Conservation (phyloP, 1,284 basidiomycete genomes). For the Puccinia coronata region DNA sequence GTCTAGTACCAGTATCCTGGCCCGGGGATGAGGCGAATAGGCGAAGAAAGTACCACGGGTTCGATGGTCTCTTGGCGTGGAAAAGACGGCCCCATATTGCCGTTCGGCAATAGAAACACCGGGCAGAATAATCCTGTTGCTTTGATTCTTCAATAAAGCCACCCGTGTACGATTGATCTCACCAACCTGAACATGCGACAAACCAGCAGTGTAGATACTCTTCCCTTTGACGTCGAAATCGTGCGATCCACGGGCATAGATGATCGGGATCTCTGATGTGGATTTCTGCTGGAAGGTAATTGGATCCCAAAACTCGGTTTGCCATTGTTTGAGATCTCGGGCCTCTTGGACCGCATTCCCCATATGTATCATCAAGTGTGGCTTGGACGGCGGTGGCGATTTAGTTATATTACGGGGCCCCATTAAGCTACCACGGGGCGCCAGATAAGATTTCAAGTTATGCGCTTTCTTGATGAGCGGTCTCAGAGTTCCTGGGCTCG, state of each 20-base stretch:
- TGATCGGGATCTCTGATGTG: conserved; percentile 50
- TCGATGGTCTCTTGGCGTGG: conserved; percentile 36
- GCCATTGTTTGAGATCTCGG: conserved; percentile 54
- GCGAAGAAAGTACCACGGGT: conserved; percentile 52
- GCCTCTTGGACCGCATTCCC: conserved; percentile 54
- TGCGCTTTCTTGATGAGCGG: conserved; percentile 50
- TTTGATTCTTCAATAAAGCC: conserved; percentile 44
- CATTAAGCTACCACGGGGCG: conserved; percentile 29
- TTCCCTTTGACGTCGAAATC: conserved; percentile 54
- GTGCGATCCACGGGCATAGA: conserved; percentile 53
- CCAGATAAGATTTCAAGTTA: conserved; percentile 37
- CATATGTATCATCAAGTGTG: conserved; percentile 53
- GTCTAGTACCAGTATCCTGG: conserved; percentile 53
- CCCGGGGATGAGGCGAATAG: conserved; percentile 52
- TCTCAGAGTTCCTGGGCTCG: conserved; percentile 52
- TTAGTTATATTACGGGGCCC: conserved; percentile 13
- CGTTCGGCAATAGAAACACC: conserved; percentile 45
- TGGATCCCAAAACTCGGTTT: conserved; percentile 55
- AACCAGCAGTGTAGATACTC: conserved; percentile 53
- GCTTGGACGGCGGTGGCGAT: conserved; percentile 14
- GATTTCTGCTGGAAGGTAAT: conserved; percentile 51
- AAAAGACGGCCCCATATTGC: conserved; percentile 34
- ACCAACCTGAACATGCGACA: conserved; percentile 47
- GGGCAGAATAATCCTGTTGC: conserved; percentile 40
- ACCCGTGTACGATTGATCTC: conserved; percentile 49